These are phyloP conservation scores for Diatrype stigma DNA, from an alignment of 2,329 filamentous ascomycete species.

Conservation along the genomic window DNA sequence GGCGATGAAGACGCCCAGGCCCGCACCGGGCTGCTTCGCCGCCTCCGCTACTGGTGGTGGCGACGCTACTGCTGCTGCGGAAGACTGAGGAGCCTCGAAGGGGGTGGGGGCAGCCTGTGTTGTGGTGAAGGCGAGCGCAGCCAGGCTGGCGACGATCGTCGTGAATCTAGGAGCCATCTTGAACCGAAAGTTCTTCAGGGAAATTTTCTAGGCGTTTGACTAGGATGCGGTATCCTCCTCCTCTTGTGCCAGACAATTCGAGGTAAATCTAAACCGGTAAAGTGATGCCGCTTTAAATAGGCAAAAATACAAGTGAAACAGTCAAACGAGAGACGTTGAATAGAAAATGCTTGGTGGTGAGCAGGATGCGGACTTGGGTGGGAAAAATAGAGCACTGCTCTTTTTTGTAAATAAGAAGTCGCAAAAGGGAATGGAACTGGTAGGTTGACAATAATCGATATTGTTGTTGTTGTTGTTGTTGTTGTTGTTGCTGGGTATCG, in stretches of 20 bases:
- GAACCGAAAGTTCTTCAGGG: slow-evolving; percentile 4
- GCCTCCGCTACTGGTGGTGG: slow-evolving; percentile 10
- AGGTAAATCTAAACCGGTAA: slow-evolving; percentile 4
- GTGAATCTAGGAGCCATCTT: slow-evolving; percentile 26
- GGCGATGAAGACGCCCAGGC: slow-evolving; percentile 42
- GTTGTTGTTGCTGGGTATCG: neutral
- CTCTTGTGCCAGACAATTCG: slow-evolving; percentile 21
- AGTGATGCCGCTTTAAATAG: neutral
- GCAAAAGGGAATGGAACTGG: neutral
- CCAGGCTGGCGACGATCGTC: slow-evolving; percentile 22
- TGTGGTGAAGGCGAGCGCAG: slow-evolving; percentile 23
- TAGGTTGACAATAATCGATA: neutral
- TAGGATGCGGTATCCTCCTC: slow-evolving; percentile 4
- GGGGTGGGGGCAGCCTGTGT: slow-evolving; percentile 12
- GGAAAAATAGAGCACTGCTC: slow-evolving; percentile 1
- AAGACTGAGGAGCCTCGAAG: too few relatives aligned
- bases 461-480: neutral
- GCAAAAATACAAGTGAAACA: neutral
- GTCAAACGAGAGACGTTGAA: slow-evolving; percentile 10
- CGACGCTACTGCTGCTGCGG: too few relatives aligned
- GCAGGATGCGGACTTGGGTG: slow-evolving; percentile 5
- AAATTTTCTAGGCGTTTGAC: neutral
- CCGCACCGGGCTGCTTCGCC: slow-evolving; percentile 7
- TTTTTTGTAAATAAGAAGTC: too few relatives aligned
- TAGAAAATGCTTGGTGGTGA: slow-evolving; percentile 4